Evolutionary conservation across 306 rosid genomes (phyloP), one percentile per base, ranked within the genome.

Genomic region (Vicia faba): DNA sequence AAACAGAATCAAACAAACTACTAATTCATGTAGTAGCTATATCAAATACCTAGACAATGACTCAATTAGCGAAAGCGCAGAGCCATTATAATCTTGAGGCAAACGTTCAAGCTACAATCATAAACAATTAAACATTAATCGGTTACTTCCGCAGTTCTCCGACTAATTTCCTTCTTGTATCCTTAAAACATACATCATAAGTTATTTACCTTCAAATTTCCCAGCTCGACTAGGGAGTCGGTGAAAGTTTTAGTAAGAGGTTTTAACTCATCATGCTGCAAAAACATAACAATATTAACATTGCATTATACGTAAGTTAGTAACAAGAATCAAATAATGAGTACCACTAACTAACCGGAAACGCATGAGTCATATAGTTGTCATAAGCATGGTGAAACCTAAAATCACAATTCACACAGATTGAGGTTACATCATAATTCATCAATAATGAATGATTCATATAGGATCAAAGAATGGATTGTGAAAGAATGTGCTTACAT

Each of bases 351-450:
- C 97, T 64, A 60, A 93, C 99, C 89, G 96, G 99, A 85, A 93
- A 93, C 54, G 96, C 95, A 76, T 93, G 71, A 67, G 62, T 76
- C 97, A 93, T 90, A 74, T 93, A 88, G 84, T 90, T 93, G 83
- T 88, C 96, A 76, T 93, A 88, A 0, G 97, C 98, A 73, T 93
- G 98, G 73, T 88, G 88, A 81, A 93, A 93, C 98, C 96, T 89
- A 33, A 33, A 33, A 33, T 33, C 9, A 31, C 35, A 31, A 45
- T 11, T 45, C 8, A 65, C 10, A 26, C 2, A 3, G 29, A 58
- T 53, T 18, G 35, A 65, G 60, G 50, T 64, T 23, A 54, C 65
- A 57, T 6, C 53, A 75, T 4, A 59, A 65, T 18, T 56, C n/a
- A 23, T 8, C 53, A 59, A 64, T 13, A 69, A 19, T 79, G 35